These are phyloP conservation scores for Cytospora chrysosperma DNA, from an alignment of 2,329 filamentous ascomycete genomes.

Conservation along the genomic window DNA sequence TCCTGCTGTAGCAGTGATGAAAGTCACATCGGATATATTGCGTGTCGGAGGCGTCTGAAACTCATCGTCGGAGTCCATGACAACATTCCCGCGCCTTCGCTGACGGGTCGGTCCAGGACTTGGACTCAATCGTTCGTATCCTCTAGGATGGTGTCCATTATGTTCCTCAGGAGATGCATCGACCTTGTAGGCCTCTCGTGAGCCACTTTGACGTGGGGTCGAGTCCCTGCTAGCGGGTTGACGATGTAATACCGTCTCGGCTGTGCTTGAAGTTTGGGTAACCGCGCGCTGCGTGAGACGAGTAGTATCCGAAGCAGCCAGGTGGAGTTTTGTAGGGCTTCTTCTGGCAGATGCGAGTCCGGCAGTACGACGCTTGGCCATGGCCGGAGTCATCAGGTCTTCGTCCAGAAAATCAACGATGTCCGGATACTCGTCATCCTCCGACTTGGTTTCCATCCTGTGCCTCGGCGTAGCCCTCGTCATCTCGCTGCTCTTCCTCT, in stretches of 20 bases:
- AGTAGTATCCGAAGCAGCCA: constrained; percentile 16
- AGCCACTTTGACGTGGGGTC: background rate
- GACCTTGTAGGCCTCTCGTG: background rate
- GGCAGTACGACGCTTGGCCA: constrained; percentile 28
- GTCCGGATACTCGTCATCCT: constrained; percentile 50
- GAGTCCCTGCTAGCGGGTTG: constrained; percentile 10
- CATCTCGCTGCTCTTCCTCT: constrained; percentile 53
- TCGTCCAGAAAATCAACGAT: constrained; percentile 46
- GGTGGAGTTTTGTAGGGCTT: constrained; percentile 15
- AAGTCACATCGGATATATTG: constrained; percentile 31
- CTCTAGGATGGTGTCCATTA: background rate
- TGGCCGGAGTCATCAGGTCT: constrained; percentile 30
- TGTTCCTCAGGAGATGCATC: constrained; percentile 23
- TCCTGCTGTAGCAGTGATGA: constrained; percentile 27
- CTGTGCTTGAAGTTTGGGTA: constrained; percentile 28
- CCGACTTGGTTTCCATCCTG: constrained; percentile 30
- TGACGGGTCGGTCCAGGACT: constrained; percentile 27
- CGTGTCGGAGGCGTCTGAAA: constrained; percentile 43
- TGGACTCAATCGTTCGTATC: constrained; percentile 14
- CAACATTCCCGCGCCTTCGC: constrained; percentile 35
- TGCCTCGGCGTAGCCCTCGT: constrained; percentile 31
- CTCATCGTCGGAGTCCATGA: constrained; percentile 60
- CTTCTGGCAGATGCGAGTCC: constrained; percentile 39
- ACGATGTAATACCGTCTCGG: constrained; percentile 25
- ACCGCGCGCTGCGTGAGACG: constrained; percentile 27